Evolutionary conservation across 257 asterid genomes (phyloP).

Genomic region (Nyctanthes arbortristis): DNA sequence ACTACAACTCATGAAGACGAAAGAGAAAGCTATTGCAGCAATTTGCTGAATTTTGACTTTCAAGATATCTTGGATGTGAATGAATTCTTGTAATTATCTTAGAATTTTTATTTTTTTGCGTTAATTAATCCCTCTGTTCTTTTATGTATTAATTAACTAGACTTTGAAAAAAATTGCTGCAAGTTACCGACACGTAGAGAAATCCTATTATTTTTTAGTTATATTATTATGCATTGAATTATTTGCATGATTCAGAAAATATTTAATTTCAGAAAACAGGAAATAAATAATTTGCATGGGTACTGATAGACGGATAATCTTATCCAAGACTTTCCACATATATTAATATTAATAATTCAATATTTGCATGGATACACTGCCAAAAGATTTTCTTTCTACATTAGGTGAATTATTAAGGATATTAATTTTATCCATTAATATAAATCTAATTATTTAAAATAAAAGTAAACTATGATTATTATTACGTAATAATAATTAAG

Average conservation of each 20-base stretch:
- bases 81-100: constrained; percentile 46
- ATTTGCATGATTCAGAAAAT: not conserved
- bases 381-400: not conserved
- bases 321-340: constrained; percentile 30
- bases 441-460: no score
- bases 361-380: not conserved
- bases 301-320: constrained; percentile 2
- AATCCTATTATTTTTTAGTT: no score
- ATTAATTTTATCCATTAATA: not conserved
- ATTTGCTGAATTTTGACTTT: constrained; percentile 61
- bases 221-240: not conserved
- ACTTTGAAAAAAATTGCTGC: constrained; percentile 12
- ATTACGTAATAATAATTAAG: no score
- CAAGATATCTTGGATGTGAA: constrained; percentile 52
- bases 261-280: not conserved
- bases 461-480: no score
- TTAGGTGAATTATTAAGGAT: not conserved
- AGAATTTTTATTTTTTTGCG: constrained; percentile 1
- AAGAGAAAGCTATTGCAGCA: constrained; percentile 63
- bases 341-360: no score
- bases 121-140: constrained; percentile 27
- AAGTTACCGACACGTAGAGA: not conserved
- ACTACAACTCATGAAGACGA: constrained; percentile 47
- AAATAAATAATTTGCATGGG: constrained; percentile 17
- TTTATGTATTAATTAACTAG: not conserved